Base-by-base conservation (phyloP, 371 early-diverging fungal genomes). In the Dichotomocladium elegans region DNA sequence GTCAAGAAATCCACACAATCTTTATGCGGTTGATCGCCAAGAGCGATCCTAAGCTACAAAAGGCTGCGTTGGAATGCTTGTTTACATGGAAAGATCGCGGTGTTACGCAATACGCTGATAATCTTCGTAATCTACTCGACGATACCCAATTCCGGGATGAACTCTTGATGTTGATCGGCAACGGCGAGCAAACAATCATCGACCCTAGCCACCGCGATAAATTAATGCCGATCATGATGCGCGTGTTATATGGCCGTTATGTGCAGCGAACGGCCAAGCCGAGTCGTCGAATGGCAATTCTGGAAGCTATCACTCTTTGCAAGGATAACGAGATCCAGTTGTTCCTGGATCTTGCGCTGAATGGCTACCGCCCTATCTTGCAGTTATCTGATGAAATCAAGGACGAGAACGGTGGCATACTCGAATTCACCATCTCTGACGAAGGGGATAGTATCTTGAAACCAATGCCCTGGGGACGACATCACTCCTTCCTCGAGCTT, bases 61-160 rank as follows among this genome's bases (percentile, higher is more conserved):
- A 74, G 19, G 66, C 79, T 4, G 91, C 94, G 4, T 72, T 97
- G 6, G 89, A 89, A 46, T 93, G 94, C 60, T 25, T 96, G 27
- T 72, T 88, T 30, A 79, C 88, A 0, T 96, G 92, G 90, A 86
- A 85, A 53, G 70, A 80, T 28, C 75, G 80, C 0, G 77, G 83
- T 14, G 54, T 95, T 25, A 59, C 62, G 7, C 85, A 83, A 11
- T 92, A 92, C 55, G 79, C 77, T 10, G 93, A 91, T 28, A 80
- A 87, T 30, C 69, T 96, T 47, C 74, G 81, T 45, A 83, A 81
- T 22, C 60, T 96, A 43, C 59, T 90, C 11, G 88, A 92, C 34
- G 96, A 95, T n/a, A 68, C 77, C 44, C 87, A 84, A 54, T 94
- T 95, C 83, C 87, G 96, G 22, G 96, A 96, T 55, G 86, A 86